Evolutionary conservation across 2,329 filamentous ascomycete genomes (phyloP).

Genomic region (Claviceps digitariae): DNA sequence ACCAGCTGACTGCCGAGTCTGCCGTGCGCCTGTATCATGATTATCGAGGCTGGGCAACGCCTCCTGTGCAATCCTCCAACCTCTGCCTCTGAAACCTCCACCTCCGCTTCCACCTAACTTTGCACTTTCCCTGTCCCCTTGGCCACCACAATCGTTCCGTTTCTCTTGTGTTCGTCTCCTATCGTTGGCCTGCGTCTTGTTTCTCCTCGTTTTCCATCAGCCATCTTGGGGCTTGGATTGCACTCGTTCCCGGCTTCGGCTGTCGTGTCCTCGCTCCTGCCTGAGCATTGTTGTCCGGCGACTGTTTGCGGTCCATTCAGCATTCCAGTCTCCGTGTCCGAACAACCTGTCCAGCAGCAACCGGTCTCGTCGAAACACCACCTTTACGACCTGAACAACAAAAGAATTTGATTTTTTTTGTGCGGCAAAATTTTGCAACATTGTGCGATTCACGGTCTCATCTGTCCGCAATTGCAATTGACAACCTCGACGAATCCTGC

Average conservation of each 20-base stretch:
- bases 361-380: not conserved
- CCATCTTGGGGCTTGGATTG: not conserved
- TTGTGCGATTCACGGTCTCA: not conserved
- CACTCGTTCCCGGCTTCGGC: not conserved
- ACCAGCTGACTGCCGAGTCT: not conserved
- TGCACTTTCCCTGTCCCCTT: not conserved
- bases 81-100: not conserved
- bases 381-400: not conserved
- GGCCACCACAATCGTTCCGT: not conserved
- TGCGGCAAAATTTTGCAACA: not conserved
- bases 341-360: not conserved
- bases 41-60: not conserved
- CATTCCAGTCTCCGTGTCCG: constrained; percentile 8
- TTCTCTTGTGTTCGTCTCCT: not conserved
- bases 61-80: not conserved
- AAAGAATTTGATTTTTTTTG: not conserved
- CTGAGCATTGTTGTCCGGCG: not conserved
- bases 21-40: not conserved
- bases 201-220: not conserved
- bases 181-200: not conserved
- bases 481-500: too few species aligned
- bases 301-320: constrained; percentile 7
- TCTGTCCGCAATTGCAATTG: not conserved
- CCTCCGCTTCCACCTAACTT: not conserved
- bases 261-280: not conserved